Evolutionary conservation across 495 filamentous ascomycete species (phyloP).

Genomic region (Thermochaetoides thermophila): DNA sequence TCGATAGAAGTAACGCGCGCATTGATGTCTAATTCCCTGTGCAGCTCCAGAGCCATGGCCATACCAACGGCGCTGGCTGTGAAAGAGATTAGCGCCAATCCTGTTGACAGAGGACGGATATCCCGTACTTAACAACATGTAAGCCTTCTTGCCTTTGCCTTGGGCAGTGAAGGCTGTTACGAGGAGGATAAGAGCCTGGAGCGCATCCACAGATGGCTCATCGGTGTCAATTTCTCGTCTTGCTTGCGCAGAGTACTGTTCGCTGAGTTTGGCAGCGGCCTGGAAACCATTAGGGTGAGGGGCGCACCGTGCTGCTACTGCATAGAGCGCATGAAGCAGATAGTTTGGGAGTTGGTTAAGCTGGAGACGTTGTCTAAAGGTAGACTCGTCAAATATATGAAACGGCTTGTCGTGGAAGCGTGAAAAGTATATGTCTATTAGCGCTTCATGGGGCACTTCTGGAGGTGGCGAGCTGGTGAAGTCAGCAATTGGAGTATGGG

Average conservation of each 20-base stretch:
- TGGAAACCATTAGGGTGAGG: conserved; percentile 44
- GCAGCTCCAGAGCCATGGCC: conserved; percentile 62
- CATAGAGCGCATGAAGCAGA: conserved; percentile 57
- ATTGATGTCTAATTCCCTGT: conserved; percentile 50
- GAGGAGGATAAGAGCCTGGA: conserved; percentile 64
- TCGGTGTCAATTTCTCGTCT: conserved; percentile 59
- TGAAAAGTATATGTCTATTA: conserved; percentile 63
- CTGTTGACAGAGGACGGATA: not conserved
- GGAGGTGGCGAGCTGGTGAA: conserved; percentile 29
- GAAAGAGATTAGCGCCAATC: not conserved
- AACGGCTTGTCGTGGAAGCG: conserved; percentile 68
- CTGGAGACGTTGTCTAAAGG: conserved; percentile 50
- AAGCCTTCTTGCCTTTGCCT: conserved; percentile 70
- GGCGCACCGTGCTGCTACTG: conserved; percentile 57
- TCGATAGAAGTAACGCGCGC: conserved; percentile 43
- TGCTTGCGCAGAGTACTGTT: conserved; percentile 53
- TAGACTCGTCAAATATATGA: conserved; percentile 58
- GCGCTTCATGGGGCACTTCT: conserved; percentile 35
- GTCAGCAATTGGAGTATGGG: too few species aligned
- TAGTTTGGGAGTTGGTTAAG: conserved; percentile 47
- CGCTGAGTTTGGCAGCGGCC: conserved; percentile 41
- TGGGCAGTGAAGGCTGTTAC: conserved; percentile 58
- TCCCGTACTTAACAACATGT: conserved; percentile 62
- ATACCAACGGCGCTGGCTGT: conserved; percentile 65
- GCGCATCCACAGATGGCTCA: conserved; percentile 58